phyloP scores from a whole-genome alignment of 257 asterid species.

The Marsdenia floribunda region DNA sequence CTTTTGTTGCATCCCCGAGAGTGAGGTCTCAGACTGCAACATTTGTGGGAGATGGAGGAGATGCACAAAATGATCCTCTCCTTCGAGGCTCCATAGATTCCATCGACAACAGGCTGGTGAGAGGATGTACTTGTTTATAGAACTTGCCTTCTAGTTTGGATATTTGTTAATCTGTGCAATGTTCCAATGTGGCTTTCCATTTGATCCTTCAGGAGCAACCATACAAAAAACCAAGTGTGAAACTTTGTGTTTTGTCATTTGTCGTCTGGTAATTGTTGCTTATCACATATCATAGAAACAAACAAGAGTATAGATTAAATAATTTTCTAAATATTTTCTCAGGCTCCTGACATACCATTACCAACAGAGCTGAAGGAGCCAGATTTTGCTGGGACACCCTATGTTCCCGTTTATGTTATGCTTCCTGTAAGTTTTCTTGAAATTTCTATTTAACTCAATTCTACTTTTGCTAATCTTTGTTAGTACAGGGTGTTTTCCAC shows the following conservation, averaged over 20 bases:
- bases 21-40: constrained; percentile 62
- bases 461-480: background rate
- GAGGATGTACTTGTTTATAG: constrained; percentile 16
- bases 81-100: constrained; percentile 70
- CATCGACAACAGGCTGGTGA: constrained; percentile 62
- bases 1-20: constrained; percentile 63
- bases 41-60: constrained; percentile 68
- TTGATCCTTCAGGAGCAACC: constrained; percentile 3
- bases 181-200: background rate
- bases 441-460: background rate
- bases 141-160: background rate
- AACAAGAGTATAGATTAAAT: background rate
- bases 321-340: constrained; percentile 17
- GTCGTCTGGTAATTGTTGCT: background rate
- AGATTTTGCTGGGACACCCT: constrained; percentile 81
- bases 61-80: constrained; percentile 70
- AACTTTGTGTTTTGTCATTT: background rate
- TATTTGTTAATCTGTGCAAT: background rate
- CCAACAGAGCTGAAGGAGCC: constrained; percentile 64
- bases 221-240: background rate
- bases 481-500: background rate
- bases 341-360: constrained; percentile 64
- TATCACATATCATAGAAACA: background rate
- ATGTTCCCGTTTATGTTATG: constrained; percentile 85
- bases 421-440: constrained; percentile 77